Base-by-base conservation (phyloP, 345 rosid genomes). In the Arabis hirsuta region DNA sequence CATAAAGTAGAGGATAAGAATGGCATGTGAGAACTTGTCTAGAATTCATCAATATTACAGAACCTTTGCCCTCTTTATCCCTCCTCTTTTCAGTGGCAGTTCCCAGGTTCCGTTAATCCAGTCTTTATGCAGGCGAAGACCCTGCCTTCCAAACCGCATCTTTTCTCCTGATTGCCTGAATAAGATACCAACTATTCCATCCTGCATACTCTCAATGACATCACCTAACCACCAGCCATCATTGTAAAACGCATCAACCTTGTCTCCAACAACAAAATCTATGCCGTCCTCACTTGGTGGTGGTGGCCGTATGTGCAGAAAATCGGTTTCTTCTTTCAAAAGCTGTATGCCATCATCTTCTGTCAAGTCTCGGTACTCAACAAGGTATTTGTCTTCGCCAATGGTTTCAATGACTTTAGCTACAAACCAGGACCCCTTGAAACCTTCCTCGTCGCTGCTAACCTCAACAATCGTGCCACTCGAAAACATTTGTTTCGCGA, bases 141-240 rank as follows among this genome's bases (percentile, higher is more conserved):
- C 81, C 4, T 70, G 74, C 52, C 84, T 79, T 45, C 79, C 69
- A 43, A 70, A 81, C 57, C 43, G 72, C 76, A 87, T 54, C 58
- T 76, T 81, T 44, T 89, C 96, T 19, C 62, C 5, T 7, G 85
- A 72, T 50, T 71, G 81, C 54, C 70, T 78, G 38, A 89, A 87
- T 66, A 48, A 80, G 38, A 89, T 71, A 32, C 9, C 12, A 57
- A 85, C 78, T 67, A 32, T 79, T 38, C 73, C 74, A 22, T 78
- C 64, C 16, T 29, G 19, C 22, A 69, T 64, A 54, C 78, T 78
- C 65, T 78, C 81, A 7, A 50, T 53, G 54, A 89, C 65, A 3
- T 72, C 74, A 38, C 96, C 96, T 19, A 63, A 80, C 96, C 96
- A 87, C 96, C 96, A 89, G 43, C 84, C 88, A 19, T 85, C 96